Base-by-base conservation (phyloP, 805 yeast genomes). In the Zygoascus ofunaensis region DNA sequence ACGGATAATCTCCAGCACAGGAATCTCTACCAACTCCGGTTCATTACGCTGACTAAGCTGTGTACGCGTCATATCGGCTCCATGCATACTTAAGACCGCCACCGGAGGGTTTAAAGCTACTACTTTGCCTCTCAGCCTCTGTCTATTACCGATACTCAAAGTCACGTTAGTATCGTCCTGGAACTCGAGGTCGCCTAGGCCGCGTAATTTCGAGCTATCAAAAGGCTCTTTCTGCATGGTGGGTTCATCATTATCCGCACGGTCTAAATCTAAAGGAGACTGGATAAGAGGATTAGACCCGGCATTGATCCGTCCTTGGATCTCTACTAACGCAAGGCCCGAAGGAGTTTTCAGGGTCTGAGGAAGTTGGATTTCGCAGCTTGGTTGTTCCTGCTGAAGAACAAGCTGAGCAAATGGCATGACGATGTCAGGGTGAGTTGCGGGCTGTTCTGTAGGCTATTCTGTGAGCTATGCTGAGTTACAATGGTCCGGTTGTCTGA, bases 261-360 rank as follows among this genome's bases (percentile, higher is more conserved):
- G 34, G 4, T 28, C 33, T 18, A 49, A 39, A 32, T 44, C 49
- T 10, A 52, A 40, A 2, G 47, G 52, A 7, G 54, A 44, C 4
- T 36, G 23, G 8, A 48, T 48, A 20, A 54, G 42, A 10, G 54
- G 47, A 10, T 37, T 44, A 15, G 49, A 35, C 15, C 56, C 56
- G 4, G 49, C 51, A 28, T 54, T 45, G n/a, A 54, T 44, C 2
- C 45, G 24, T 5, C 57, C 57, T 33, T 54, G 57, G 32, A 54
- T 49, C 35, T 54, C 57, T 5, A 54, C 34, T 19, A 54, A 39
- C 4, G 52, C 55, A 2, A 46, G 32, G 3, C 57, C 57, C 5
- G 57, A 52, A 12, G 55, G 52, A 2, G 57, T 54, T n/a, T 42
- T 46, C 4, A 54, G 15, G 15, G 48, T 21, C 3, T 55, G 56